These are phyloP conservation scores for Dioscorea dumetorum DNA, from an alignment of 106 monocot species.

Conservation along the genomic window DNA sequence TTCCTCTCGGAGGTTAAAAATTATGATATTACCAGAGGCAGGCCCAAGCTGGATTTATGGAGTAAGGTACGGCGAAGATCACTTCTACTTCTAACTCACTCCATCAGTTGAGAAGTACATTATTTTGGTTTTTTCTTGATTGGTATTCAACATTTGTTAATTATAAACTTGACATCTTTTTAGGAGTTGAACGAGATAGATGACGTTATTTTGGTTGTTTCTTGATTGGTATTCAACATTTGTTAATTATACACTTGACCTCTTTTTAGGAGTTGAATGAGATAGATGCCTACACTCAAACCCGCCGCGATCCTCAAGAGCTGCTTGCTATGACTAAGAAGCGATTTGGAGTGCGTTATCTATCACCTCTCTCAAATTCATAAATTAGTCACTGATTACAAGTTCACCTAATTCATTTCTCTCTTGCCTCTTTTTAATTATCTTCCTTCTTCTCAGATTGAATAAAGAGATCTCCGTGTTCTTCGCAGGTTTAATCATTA, in stretches of 20 bases:
- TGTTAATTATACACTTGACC: background rate
- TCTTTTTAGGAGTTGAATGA: slow-evolving; percentile 28
- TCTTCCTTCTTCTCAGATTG: background rate
- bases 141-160: background rate
- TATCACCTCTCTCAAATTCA: background rate
- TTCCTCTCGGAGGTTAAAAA: slow-evolving; percentile 46
- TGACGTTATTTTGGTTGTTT: no score
- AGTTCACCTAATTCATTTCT: background rate
- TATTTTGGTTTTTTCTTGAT: background rate
- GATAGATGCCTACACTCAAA: slow-evolving; percentile 48
- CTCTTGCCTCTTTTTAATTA: background rate
- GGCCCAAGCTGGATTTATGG: slow-evolving; percentile 64
- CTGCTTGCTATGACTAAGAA: slow-evolving; percentile 32
- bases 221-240: background rate
- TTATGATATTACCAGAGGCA: slow-evolving; percentile 67
- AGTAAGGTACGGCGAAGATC: slow-evolving; percentile 44
- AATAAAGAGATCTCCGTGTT: background rate
- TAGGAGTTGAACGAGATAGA: slow-evolving; percentile 44
- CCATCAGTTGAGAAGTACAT: background rate
- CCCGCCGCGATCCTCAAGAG: slow-evolving; percentile 29
- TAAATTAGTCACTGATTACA: background rate
- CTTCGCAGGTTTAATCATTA: background rate
- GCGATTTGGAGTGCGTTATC: slow-evolving; percentile 29
- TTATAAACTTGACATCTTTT: background rate
- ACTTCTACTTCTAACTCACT: background rate